phyloP scores from a whole-genome alignment of 306 rosid genomes.

The Cyclanthera cordifolia region DNA sequence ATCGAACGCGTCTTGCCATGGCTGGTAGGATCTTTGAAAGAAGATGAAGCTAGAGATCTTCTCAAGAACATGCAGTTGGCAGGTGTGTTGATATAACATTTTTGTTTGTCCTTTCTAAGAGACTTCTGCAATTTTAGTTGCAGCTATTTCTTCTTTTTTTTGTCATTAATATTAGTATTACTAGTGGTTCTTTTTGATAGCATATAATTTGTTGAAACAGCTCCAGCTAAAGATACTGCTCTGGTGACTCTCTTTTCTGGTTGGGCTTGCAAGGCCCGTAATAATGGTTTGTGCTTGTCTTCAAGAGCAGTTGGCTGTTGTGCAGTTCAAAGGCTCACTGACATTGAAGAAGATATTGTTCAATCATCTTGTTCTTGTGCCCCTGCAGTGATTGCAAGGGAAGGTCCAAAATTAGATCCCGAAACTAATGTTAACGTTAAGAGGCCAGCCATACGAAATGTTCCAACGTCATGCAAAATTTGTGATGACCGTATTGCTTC shows the following conservation, averaged over 20 bases:
- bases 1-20: slow-evolving; percentile 92
- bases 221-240: slow-evolving; percentile 81
- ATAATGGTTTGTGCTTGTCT: slow-evolving; percentile 68
- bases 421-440: slow-evolving; percentile 33
- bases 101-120: slow-evolving; percentile 16
- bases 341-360: slow-evolving; percentile 52
- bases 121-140: not conserved
- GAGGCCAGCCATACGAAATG: slow-evolving; percentile 50
- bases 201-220: slow-evolving; percentile 38
- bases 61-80: slow-evolving; percentile 81
- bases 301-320: slow-evolving; percentile 66
- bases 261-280: slow-evolving; percentile 99
- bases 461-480: slow-evolving; percentile 28
- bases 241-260: slow-evolving; percentile 86
- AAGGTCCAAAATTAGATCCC: slow-evolving; percentile 33
- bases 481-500: slow-evolving; percentile 26
- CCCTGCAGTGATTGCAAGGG: slow-evolving; percentile 44
- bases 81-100: slow-evolving; percentile 43
- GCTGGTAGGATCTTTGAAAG: slow-evolving; percentile 67
- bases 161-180: not conserved
- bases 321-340: slow-evolving; percentile 54
- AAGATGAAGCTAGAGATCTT: slow-evolving; percentile 62
- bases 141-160: not conserved
- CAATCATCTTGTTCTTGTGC: slow-evolving; percentile 40
- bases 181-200: slow-evolving; percentile 3